phyloP scores from a whole-genome alignment of 768 basidiomycete species.

The Leccinum sublutescens region DNA sequence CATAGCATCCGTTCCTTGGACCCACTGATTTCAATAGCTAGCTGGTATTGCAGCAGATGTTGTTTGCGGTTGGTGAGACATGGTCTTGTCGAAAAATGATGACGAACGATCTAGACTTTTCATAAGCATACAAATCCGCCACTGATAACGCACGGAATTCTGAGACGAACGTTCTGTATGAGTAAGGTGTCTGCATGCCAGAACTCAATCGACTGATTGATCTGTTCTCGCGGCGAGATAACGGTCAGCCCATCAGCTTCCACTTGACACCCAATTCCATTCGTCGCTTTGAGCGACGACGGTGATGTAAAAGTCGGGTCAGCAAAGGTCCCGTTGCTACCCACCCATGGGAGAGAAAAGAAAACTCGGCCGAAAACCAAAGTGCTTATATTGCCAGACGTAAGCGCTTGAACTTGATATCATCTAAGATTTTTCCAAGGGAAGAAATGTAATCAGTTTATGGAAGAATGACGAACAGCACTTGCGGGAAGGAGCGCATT shows the following conservation, averaged over 20 bases:
- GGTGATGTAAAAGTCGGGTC: conserved; percentile 14
- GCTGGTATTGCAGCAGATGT: not conserved
- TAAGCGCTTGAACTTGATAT: conserved; percentile 8
- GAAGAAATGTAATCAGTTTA: conserved; percentile 1
- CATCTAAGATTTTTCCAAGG: not conserved
- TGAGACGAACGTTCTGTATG: not conserved
- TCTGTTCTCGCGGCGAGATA: not conserved
- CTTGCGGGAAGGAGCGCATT: conserved; percentile 12
- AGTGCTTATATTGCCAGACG: conserved; percentile 21
- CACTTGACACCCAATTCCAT: not conserved
- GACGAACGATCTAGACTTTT: not conserved
- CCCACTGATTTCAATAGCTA: conserved; percentile 13
- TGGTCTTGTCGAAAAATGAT: not conserved
- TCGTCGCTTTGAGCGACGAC: not conserved
- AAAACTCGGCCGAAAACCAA: conserved; percentile 6
- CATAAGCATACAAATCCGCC: not conserved
- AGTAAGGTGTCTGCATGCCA: not conserved
- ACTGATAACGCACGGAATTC: not conserved
- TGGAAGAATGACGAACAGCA: conserved; percentile 11
- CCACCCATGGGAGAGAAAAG: not conserved
- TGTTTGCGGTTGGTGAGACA: conserved; percentile 10
- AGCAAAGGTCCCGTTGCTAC: conserved; percentile 2
- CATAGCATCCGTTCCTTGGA: conserved; percentile 11
- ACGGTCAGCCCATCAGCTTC: not conserved
- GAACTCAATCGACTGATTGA: conserved; percentile 2